These are phyloP conservation scores for Sporothrix mexicana DNA, from an alignment of 2,329 filamentous ascomycete genomes.

Conservation along the genomic window DNA sequence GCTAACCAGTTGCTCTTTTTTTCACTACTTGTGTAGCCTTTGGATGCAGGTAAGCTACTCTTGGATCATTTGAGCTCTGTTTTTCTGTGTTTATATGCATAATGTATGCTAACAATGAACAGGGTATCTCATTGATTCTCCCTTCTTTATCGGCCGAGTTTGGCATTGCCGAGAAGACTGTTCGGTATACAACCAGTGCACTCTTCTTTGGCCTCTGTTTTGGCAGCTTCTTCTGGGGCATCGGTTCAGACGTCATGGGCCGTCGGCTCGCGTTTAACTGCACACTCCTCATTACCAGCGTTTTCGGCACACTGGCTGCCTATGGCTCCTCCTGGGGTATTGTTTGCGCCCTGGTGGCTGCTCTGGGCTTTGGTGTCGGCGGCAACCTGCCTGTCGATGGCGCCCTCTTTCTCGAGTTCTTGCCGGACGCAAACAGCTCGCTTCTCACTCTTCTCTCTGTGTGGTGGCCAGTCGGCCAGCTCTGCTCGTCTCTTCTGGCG, in stretches of 20 bases:
- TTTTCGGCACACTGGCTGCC: conserved; percentile 75
- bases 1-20: neutral
- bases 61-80: neutral
- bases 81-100: neutral
- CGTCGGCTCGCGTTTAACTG: conserved; percentile 81
- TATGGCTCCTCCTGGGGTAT: conserved; percentile 71
- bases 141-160: conserved; percentile 78
- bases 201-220: conserved; percentile 78
- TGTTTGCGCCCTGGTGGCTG: conserved; percentile 65
- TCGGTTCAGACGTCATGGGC: conserved; percentile 78
- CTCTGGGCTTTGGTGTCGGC: conserved; percentile 70
- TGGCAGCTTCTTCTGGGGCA: conserved; percentile 81
- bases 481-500: conserved; percentile 72
- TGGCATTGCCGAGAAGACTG: conserved; percentile 68
- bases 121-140: conserved; percentile 78
- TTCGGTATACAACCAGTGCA: conserved; percentile 80
- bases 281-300: conserved; percentile 74
- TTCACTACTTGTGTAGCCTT: conserved; percentile 53
- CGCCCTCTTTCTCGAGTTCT: conserved; percentile 81
- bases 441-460: conserved; percentile 80
- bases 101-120: neutral
- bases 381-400: conserved; percentile 82
- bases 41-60: conserved; percentile 69
- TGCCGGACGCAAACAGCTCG: conserved; percentile 75
- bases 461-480: conserved; percentile 85